A percentile compares a stretch with the other conserved stretches of the same genome.
phyloP scores from a whole-genome alignment of 1,284 basidiomycete genomes.

The Rhodofomes roseus region DNA sequence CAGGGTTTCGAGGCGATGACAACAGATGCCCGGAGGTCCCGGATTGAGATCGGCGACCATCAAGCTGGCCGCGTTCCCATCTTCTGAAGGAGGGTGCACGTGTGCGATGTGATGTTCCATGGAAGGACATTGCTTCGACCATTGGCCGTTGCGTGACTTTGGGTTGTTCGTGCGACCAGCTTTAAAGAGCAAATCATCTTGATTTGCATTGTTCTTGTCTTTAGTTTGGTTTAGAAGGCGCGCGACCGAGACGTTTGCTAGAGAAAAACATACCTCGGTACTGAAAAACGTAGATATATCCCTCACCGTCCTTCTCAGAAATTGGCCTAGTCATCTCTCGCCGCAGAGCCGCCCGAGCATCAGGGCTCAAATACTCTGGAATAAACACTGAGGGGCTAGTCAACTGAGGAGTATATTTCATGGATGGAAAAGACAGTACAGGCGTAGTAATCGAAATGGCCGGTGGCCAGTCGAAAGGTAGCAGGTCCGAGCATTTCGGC shows the following conservation, averaged over 20 bases:
- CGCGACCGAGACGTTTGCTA: neutral
- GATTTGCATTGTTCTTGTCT: neutral
- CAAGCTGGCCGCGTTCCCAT: slow-evolving; percentile 31
- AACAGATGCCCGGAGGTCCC: slow-evolving; percentile 47
- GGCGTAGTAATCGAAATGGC: slow-evolving; percentile 2
- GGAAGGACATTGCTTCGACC: neutral
- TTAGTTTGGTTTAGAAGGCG: neutral
- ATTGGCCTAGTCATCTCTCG: slow-evolving; percentile 69
- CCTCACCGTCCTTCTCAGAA: slow-evolving; percentile 54
- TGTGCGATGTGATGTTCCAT: slow-evolving; percentile 22
- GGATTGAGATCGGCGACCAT: slow-evolving; percentile 46
- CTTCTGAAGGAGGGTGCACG: slow-evolving; percentile 44
- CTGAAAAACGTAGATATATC: slow-evolving; percentile 78
- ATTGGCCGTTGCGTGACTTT: neutral
- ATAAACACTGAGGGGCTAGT: slow-evolving; percentile 54
- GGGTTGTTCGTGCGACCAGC: neutral
- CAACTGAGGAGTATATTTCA: neutral
- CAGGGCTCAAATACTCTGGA: slow-evolving; percentile 55
- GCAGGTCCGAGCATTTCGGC: slow-evolving; percentile 30
- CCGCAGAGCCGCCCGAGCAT: slow-evolving; percentile 60
- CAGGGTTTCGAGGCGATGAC: slow-evolving; percentile 56
- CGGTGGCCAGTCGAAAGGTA: neutral
- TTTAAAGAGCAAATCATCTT: neutral
- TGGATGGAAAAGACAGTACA: neutral
- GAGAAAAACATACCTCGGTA: slow-evolving; percentile 49